Base-by-base conservation (phyloP, 2,329 filamentous ascomycete genomes). In the Xylariaceae sp. region DNA sequence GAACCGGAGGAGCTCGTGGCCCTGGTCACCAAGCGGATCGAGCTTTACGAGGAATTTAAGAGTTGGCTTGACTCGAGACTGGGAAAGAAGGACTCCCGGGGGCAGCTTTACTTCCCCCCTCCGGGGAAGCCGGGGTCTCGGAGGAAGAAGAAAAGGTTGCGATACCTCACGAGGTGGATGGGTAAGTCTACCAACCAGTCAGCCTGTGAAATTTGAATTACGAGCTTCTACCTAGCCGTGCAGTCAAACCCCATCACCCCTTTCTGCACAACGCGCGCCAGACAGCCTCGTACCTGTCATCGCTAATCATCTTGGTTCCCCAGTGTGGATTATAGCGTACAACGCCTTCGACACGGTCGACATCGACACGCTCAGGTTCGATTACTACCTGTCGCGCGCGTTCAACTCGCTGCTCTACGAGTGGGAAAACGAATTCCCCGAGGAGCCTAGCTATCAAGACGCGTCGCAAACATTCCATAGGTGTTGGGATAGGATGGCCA, bases 401-500 rank as follows among this genome's bases (percentile, higher is more conserved):
- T 55, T 56, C 46, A 53, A 30, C 37, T 18, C 49, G 16, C 10
- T 55, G n/a, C 42, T 55, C 5, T 55, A 55, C 16, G 19, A 55
- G 10, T 55, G 53, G 53, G 49, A 53, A 29, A 53, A 36, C 10
- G 45, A 55, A 6, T 55, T 53, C 19, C 29, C 5, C 12, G 41
- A 49, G 9, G 53, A 55, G 8, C 53, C 53, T 3, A 39, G 46
- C 5, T 22, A n/a, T 3, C 26, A 53, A 12, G 8, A 0, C 2
- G 49, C 49, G 10, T 44, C 26, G 18, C 36, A 22, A 10, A 46
- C 49, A 22, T 49, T 55, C n/a, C 45, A 26, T 2, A 45, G 18
- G 41, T 55, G 53, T 42, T 55, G 49, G 53, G 21, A n/a, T n/a
- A n/a, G n/a, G n/a, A n/a, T n/a, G n/a, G n/a, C n/a, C n/a, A n/a